phyloP scores from a whole-genome alignment of 148 eudicot species.

The Fallopia convolvulus region DNA sequence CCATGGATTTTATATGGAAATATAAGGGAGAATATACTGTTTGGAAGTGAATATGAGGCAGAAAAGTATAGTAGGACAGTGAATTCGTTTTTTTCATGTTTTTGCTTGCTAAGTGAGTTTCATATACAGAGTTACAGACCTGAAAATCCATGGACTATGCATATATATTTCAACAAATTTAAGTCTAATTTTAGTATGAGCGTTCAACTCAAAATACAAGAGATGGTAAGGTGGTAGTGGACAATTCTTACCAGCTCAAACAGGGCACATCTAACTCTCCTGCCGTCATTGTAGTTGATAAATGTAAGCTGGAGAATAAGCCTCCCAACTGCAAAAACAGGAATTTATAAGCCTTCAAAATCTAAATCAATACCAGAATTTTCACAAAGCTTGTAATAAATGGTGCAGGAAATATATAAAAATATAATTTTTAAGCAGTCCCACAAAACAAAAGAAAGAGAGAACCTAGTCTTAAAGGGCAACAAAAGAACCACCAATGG shows the following conservation, averaged over 20 bases:
- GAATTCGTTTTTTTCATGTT: no score
- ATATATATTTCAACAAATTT: no score
- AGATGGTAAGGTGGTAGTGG: background rate
- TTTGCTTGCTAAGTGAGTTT: no score
- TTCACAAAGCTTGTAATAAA: background rate
- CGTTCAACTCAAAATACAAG: background rate
- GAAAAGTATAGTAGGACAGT: slow-evolving; percentile 55
- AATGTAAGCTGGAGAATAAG: slow-evolving; percentile 66
- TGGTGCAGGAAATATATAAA: background rate
- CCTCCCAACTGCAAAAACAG: slow-evolving; percentile 48
- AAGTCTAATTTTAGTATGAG: no score
- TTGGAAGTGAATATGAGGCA: slow-evolving; percentile 66
- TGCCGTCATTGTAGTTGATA: slow-evolving; percentile 38
- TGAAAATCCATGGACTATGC: no score
- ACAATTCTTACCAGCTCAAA: slow-evolving; percentile 47
- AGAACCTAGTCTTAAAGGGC: no score
- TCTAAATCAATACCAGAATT: background rate
- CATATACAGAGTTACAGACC: no score
- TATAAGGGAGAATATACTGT: slow-evolving; percentile 78
- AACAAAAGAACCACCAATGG: no score
- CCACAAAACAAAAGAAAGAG: background rate
- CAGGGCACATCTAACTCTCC: slow-evolving; percentile 61
- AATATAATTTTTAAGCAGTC: background rate
- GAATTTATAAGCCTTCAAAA: background rate
- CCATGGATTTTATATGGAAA: slow-evolving; percentile 94